Evolutionary conservation across 2,329 filamentous ascomycete genomes (phyloP).

Genomic region (Diaporthe ampelina): DNA sequence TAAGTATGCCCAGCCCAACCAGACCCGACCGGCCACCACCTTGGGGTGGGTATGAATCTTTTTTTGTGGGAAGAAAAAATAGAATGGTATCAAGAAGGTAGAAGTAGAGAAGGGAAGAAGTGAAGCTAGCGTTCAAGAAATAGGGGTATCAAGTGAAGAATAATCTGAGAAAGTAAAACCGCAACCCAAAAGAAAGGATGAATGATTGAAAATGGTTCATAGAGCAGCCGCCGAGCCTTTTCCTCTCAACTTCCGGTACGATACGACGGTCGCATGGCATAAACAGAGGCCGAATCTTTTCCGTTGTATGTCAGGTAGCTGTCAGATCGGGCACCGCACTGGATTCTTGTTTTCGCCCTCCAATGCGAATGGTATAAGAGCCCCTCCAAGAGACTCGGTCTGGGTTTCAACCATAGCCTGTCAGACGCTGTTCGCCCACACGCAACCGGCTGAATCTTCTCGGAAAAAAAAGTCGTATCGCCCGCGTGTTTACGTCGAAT

Average conservation of each 20-base stretch:
- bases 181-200: neutral
- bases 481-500: no score
- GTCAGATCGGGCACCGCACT: neutral
- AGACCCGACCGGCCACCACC: slow-evolving; percentile 34
- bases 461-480: neutral
- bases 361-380: neutral
- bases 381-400: neutral
- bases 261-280: neutral
- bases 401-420: neutral
- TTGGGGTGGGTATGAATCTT: slow-evolving; percentile 35
- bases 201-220: slow-evolving; percentile 11
- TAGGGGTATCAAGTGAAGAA: slow-evolving; percentile 36
- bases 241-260: neutral
- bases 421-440: neutral
- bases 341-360: neutral
- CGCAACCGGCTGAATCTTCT: no score
- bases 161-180: slow-evolving; percentile 29
- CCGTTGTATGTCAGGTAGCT: neutral
- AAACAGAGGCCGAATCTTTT: neutral
- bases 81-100: neutral
- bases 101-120: neutral
- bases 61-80: slow-evolving; percentile 6
- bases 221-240: neutral
- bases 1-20: slow-evolving; percentile 11
- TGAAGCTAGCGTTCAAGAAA: neutral